Conservation (phyloP, 2,329 filamentous ascomycete genomes). For the Alternaria postmessia region DNA sequence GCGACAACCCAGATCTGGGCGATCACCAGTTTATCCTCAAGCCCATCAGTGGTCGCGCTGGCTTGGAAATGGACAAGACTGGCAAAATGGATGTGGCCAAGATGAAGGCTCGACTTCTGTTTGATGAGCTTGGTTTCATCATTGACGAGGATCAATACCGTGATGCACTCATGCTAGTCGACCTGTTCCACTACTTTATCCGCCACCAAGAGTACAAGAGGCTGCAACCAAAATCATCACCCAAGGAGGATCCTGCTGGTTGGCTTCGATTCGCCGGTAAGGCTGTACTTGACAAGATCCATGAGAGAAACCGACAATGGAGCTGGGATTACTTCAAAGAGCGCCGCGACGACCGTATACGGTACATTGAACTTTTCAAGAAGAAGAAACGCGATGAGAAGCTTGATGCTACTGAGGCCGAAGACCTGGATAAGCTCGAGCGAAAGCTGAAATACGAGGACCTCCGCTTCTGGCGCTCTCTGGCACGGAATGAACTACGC, state of each 20-base stretch:
- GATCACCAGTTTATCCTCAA: constrained; percentile 93
- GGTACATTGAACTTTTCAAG: constrained; percentile 95
- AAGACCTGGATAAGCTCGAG: constrained; percentile 79
- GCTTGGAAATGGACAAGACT: constrained; percentile 93
- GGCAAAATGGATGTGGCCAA: constrained; percentile 80
- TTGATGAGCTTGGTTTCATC: constrained; percentile 98
- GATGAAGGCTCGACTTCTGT: constrained; percentile 88
- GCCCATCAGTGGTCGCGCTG: constrained; percentile 93
- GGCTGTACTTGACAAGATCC: constrained; percentile 90
- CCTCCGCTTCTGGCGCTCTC: constrained; percentile 92
- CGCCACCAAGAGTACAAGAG: constrained; percentile 97
- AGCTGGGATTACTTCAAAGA: constrained; percentile 96
- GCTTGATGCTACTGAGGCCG: constrained; percentile 72
- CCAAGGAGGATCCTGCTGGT: constrained; percentile 88
- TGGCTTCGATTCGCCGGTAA: constrained; percentile 94
- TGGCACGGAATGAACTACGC: constrained; percentile 91
- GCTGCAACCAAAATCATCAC: constrained; percentile 82
- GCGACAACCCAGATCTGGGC: constrained; percentile 64
- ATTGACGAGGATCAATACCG: constrained; percentile 97
- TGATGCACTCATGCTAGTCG: constrained; percentile 96
- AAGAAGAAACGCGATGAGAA: constrained; percentile 78
- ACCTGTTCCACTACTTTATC: constrained; percentile 98
- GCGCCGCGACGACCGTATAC: constrained; percentile 84
- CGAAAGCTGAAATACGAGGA: constrained; percentile 93
- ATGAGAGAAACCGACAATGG: constrained; percentile 91